phyloP scores from a whole-genome alignment of 2,329 filamentous ascomycete genomes.

The Fusarium pseudoanthophilum region DNA sequence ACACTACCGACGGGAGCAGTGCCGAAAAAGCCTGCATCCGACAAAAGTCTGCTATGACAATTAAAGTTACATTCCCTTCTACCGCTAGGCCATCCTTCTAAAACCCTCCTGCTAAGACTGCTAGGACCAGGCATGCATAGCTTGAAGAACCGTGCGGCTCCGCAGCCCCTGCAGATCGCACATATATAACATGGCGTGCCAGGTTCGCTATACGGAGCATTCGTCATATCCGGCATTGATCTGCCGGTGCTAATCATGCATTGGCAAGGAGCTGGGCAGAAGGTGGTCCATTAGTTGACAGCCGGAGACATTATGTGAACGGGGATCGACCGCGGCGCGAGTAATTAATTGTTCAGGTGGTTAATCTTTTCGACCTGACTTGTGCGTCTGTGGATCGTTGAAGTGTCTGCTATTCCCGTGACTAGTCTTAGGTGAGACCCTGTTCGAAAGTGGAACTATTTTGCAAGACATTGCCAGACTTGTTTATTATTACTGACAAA shows the following conservation, averaged over 20 bases:
- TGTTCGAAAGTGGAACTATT: neutral
- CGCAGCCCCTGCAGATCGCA: constrained; percentile 5
- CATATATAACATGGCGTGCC: neutral
- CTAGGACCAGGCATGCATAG: neutral
- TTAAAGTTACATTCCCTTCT: neutral
- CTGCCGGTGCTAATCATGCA: neutral
- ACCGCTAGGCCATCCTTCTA: neutral
- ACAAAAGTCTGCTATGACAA: neutral
- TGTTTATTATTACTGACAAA: neutral
- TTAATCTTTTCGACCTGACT: neutral
- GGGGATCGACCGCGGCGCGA: neutral
- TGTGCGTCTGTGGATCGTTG: neutral
- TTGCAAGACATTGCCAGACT: neutral
- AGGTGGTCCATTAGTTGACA: neutral
- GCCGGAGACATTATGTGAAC: neutral
- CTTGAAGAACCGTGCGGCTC: neutral
- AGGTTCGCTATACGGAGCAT: neutral
- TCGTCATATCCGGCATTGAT: neutral
- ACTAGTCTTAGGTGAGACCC: neutral
- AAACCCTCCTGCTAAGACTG: neutral
- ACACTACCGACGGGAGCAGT: neutral
- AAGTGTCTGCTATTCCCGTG: neutral
- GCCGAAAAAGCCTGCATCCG: neutral
- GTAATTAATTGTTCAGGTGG: neutral
- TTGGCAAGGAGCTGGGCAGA: neutral